Evolutionary conservation across 257 asterid species (phyloP).

Genomic region (Solanum bukasovii): DNA sequence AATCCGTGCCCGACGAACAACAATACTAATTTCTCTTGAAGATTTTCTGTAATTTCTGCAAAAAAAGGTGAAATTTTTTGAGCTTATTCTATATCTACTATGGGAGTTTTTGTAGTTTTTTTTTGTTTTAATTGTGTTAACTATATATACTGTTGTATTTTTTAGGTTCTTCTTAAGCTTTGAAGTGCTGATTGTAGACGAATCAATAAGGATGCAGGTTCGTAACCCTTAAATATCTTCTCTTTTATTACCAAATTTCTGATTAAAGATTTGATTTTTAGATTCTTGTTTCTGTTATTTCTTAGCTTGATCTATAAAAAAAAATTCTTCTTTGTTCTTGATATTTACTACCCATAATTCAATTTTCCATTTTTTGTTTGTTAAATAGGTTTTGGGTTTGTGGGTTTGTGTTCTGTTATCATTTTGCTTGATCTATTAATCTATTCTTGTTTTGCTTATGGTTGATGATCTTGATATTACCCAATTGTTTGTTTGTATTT

Average conservation of each 20-base stretch:
- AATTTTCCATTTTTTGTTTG: not conserved
- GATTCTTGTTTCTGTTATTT: not conserved
- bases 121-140: not conserved
- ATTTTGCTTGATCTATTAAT: not conserved
- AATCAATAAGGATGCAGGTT: not conserved
- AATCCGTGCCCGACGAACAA: not conserved
- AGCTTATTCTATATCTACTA: not conserved
- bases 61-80: not conserved
- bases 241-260: not conserved
- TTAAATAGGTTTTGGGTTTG: not conserved
- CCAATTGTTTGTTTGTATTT: not conserved
- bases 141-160: not conserved
- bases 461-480: not conserved
- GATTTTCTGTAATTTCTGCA: not conserved
- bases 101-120: not conserved
- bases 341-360: not conserved
- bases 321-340: not conserved
- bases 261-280: not conserved
- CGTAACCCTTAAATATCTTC: not conserved
- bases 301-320: not conserved
- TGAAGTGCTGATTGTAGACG: not conserved
- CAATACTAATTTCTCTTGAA: not conserved
- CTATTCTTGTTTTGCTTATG: not conserved
- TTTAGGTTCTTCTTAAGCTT: not conserved
- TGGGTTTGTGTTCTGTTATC: not conserved